Evolutionary conservation across 495 filamentous ascomycete genomes (phyloP).

Genomic region (Arthonia radiata): DNA sequence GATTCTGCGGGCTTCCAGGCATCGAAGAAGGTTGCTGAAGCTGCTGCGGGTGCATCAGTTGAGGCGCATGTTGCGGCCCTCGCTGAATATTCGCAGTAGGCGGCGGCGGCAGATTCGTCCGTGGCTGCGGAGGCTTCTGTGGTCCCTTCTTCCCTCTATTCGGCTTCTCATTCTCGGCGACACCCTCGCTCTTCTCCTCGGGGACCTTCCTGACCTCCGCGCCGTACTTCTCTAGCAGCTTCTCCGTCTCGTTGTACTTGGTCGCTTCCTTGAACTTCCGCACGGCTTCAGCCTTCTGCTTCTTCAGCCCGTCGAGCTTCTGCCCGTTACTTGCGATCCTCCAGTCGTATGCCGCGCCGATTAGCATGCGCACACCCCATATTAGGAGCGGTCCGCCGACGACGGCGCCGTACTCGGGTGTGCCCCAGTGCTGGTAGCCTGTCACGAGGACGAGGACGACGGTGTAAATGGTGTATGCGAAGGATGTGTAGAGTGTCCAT

Average conservation of each 20-base stretch:
- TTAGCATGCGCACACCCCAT: slow-evolving; percentile 32
- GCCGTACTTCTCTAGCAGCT: slow-evolving; percentile 85
- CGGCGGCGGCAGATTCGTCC: slow-evolving; percentile 34
- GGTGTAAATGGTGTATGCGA: slow-evolving; percentile 67
- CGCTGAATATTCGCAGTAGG: slow-evolving; percentile 6
- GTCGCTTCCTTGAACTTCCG: slow-evolving; percentile 85
- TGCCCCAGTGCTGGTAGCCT: slow-evolving; percentile 57
- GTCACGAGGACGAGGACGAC: slow-evolving; percentile 62
- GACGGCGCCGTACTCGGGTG: slow-evolving; percentile 50
- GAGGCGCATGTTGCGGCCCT: slow-evolving; percentile 4
- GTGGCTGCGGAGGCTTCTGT: slow-evolving; percentile 6
- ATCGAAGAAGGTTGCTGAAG: slow-evolving; percentile 1
- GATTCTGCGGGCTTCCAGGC: slow-evolving; percentile 13
- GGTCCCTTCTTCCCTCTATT: slow-evolving; percentile 6
- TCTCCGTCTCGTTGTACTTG: slow-evolving; percentile 81
- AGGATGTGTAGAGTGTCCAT: slow-evolving; percentile 69
- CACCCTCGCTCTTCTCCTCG: slow-evolving; percentile 7
- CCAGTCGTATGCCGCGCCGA: slow-evolving; percentile 52
- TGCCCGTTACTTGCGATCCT: slow-evolving; percentile 41
- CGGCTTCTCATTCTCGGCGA: slow-evolving; percentile 5
- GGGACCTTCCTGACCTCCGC: slow-evolving; percentile 17
- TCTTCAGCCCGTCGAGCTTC: slow-evolving; percentile 46
- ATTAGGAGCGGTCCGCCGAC: slow-evolving; percentile 59
- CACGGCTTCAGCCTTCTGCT: slow-evolving; percentile 63
- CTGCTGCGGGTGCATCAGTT: slow-evolving; percentile 3